These are phyloP conservation scores for Didymella lethalis DNA, from an alignment of 2,329 filamentous ascomycete species.

Conservation along the genomic window DNA sequence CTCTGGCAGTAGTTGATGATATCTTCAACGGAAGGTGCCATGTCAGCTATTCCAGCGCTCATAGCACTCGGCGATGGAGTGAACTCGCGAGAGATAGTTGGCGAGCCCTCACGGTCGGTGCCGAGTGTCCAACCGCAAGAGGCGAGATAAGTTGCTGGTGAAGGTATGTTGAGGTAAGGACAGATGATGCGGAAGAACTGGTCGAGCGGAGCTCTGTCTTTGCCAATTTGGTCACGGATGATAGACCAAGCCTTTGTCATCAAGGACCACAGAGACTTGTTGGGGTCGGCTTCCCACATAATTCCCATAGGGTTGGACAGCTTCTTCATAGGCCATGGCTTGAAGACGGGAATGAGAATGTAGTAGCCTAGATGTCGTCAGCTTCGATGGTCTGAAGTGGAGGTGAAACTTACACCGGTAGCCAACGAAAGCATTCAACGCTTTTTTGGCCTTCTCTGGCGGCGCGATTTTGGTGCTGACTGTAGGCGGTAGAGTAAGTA, in stretches of 20 bases:
- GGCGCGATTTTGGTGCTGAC: neutral
- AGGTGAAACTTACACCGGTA: conserved; percentile 42
- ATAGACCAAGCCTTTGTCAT: conserved; percentile 65
- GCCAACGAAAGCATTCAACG: conserved; percentile 50
- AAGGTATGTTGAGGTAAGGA: conserved; percentile 58
- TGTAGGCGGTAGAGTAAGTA: conserved; percentile 16
- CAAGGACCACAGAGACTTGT: conserved; percentile 62
- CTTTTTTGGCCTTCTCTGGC: conserved; percentile 33
- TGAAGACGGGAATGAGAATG: conserved; percentile 53
- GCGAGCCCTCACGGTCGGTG: conserved; percentile 38
- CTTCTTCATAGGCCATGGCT: conserved; percentile 59
- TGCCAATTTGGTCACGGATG: conserved; percentile 60
- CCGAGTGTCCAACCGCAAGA: conserved; percentile 58
- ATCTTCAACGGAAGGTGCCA: conserved; percentile 47
- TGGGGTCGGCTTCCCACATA: conserved; percentile 61
- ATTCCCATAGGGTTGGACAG: conserved; percentile 60
- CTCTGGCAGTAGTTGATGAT: conserved; percentile 40
- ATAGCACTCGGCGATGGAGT: conserved; percentile 24
- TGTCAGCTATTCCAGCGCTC: conserved; percentile 30
- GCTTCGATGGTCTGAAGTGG: neutral
- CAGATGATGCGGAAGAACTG: conserved; percentile 58
- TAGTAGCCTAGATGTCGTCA: conserved; percentile 58
- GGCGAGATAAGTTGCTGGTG: conserved; percentile 57
- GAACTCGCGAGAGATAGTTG: conserved; percentile 24
- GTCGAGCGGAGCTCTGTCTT: conserved; percentile 57